phyloP scores from a whole-genome alignment of 257 asterid genomes.

The Scutellaria minor region DNA sequence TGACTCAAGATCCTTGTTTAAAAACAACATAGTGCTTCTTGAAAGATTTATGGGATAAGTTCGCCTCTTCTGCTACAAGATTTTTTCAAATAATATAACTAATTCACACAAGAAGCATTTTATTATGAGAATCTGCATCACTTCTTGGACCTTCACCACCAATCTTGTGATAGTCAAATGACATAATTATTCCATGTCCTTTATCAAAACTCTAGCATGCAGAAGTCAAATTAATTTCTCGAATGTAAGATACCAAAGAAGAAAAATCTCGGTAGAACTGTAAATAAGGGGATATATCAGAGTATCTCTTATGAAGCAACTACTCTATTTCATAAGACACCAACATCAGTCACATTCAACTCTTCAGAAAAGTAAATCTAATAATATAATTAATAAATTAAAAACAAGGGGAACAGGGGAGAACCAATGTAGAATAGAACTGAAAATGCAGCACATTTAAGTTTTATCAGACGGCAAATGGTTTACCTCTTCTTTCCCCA shows the following conservation, averaged over 20 bases:
- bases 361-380: conserved; percentile 18
- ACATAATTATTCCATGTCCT: conserved; percentile 12
- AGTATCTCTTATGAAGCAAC: conserved; percentile 12
- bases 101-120: no score
- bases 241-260: not conserved
- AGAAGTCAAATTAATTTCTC: not conserved
- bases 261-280: not conserved
- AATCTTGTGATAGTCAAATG: conserved; percentile 1
- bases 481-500: conserved; percentile 82
- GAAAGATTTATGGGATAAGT: not conserved
- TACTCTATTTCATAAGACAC: conserved; percentile 8
- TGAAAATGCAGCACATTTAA: conserved; percentile 25
- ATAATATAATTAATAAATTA: not conserved
- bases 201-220: not conserved
- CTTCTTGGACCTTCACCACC: not conserved
- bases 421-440: conserved; percentile 7
- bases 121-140: not conserved
- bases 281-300: not conserved
- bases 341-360: conserved; percentile 14
- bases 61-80: not conserved
- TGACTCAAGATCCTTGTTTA: not conserved
- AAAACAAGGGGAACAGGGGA: not conserved
- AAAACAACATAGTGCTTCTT: not conserved
- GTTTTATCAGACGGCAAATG: conserved; percentile 23
- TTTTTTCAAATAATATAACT: no score